These are phyloP conservation scores for Fusarium staphyleae DNA, from an alignment of 2,329 filamentous ascomycete genomes.

Conservation along the genomic window DNA sequence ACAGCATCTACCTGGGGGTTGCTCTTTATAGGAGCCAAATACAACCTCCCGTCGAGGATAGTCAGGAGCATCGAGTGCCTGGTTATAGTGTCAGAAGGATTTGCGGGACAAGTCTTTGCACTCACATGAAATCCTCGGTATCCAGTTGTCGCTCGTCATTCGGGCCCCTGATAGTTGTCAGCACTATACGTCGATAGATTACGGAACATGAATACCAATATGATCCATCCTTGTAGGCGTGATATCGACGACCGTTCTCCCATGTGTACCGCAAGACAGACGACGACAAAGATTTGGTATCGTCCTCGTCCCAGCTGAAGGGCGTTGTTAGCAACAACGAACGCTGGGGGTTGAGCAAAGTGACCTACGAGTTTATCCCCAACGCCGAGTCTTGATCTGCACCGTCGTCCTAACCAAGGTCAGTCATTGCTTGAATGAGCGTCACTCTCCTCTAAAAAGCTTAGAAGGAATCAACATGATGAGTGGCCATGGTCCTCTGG, in stretches of 20 bases:
- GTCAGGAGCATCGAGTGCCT: conserved; percentile 7
- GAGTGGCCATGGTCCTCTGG: too few relatives aligned
- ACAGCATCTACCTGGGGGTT: not conserved
- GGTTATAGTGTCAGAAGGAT: not conserved
- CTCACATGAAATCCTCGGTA: conserved; percentile 1
- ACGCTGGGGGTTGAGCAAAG: not conserved
- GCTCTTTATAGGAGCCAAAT: not conserved
- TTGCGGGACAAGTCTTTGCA: too few relatives aligned
- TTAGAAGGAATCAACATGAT: too few relatives aligned
- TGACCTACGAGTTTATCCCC: not conserved
- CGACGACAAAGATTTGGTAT: not conserved
- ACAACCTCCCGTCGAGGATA: not conserved
- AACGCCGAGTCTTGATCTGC: not conserved
- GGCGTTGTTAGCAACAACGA: not conserved
- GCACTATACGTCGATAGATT: not conserved
- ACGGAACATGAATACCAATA: not conserved
- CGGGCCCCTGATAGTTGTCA: not conserved
- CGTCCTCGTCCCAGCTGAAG: not conserved
- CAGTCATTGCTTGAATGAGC: not conserved
- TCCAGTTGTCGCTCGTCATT: conserved; percentile 4
- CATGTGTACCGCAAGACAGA: not conserved
- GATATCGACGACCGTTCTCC: not conserved
- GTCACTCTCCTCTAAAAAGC: too few relatives aligned
- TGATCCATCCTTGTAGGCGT: not conserved
- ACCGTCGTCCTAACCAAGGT: not conserved